phyloP scores from a whole-genome alignment of 2,329 filamentous ascomycete species.

The Ophiostoma triangulosporum region DNA sequence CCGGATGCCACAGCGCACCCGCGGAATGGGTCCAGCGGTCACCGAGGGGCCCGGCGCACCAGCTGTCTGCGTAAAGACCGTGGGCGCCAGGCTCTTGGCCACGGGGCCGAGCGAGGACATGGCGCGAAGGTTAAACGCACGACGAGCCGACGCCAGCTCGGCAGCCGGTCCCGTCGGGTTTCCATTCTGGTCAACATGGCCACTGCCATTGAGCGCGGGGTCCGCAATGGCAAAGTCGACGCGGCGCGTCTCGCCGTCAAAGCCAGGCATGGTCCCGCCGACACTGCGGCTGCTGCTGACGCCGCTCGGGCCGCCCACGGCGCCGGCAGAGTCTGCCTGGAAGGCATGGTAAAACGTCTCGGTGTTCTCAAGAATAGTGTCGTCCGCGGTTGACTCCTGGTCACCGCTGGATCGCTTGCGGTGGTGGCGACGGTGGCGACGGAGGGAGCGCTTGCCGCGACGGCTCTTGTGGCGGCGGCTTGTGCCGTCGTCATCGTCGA shows the following conservation, averaged over 20 bases:
- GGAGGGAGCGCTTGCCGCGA: slow-evolving; percentile 24
- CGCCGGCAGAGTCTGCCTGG: background rate
- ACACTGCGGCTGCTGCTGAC: background rate
- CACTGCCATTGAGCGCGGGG: slow-evolving; percentile 16
- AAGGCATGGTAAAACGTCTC: background rate
- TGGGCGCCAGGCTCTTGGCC: slow-evolving; percentile 55
- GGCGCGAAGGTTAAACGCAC: slow-evolving; percentile 43
- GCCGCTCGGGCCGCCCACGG: slow-evolving; percentile 13
- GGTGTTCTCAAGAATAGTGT: slow-evolving; percentile 14
- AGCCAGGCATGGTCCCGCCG: background rate
- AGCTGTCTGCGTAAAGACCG: slow-evolving; percentile 47
- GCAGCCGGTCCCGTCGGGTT: slow-evolving; percentile 16
- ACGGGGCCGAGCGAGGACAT: slow-evolving; percentile 50
- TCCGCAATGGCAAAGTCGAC: slow-evolving; percentile 29
- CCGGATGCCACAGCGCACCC: slow-evolving; percentile 51
- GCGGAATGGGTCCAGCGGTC: slow-evolving; percentile 35
- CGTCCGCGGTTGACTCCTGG: slow-evolving; percentile 14
- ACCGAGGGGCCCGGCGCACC: slow-evolving; percentile 17
- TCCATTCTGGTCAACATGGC: background rate
- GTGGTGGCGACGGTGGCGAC: slow-evolving; percentile 32
- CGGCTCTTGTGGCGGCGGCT: slow-evolving; percentile 20
- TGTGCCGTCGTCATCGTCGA: slow-evolving; percentile 34
- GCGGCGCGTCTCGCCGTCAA: slow-evolving; percentile 20
- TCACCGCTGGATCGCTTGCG: slow-evolving; percentile 17
- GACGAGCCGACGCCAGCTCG: slow-evolving; percentile 22